Evolutionary conservation across 352 stramenopile species (phyloP), one percentile per base, ranked within the genome.

Genomic region (Globisporangium mamillatum): DNA sequence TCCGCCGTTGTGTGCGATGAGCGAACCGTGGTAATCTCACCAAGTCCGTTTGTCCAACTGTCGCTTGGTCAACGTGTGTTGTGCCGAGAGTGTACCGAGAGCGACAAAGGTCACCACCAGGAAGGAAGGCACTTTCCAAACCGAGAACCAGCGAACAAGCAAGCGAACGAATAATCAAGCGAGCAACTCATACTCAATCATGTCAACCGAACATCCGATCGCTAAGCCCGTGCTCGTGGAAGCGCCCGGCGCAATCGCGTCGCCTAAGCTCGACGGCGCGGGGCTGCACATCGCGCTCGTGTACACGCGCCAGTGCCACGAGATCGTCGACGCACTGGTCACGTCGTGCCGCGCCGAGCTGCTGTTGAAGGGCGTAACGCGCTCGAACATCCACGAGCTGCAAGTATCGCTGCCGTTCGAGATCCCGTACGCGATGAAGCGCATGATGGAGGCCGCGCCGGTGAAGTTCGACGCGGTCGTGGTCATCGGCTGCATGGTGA

Each of bases 341-440:
- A 67, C 50, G 6, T 36, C 75, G 12, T 82, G 75, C 22, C 75
- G 75, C 36, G 70, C 46, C 6, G 75, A 82, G 48, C 62, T 82
- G 32, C 36, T 80, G 63, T 44, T 75, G 32, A 76, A 73, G 27
- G 71, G 74, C 22, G 71, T 82, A 29, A 57, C 60, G 20, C 75
- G 75, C 54, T 34, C 66, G 2, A 63, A 71, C 50, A 59, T 82
- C n/a, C 74, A 80, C 34, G 66, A 78, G 65, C 29, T 67, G 8
- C 70, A 75, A 10, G 75, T 80, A 2, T 64, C 68, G 20, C 59
- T 76, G 63, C 74, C 75, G 32, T 78, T 79, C 27, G 74, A 82
- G 58, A 29, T 82, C 12, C 75, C 75, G 64, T 82, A 73, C 62
- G 74, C 69, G 20, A 58, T 63, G 27, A 80, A 76, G 58, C 65